phyloP scores from a whole-genome alignment of 192 early-diverging fungal species.

The Coemansia sp. region DNA sequence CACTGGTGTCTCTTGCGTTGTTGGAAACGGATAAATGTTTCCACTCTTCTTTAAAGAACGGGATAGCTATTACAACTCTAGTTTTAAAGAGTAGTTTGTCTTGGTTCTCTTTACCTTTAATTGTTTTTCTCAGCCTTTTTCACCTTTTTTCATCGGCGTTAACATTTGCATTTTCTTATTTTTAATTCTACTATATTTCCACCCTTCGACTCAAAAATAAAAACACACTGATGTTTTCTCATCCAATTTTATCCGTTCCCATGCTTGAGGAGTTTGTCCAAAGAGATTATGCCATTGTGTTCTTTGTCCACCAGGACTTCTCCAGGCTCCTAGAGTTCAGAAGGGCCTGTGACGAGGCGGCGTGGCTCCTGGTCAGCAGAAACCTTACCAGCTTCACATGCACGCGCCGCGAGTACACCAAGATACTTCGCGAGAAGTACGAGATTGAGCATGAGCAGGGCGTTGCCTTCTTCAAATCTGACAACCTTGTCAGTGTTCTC shows the following conservation, averaged over 20 bases:
- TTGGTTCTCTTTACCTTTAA: not conserved
- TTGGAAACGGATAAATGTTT: not conserved
- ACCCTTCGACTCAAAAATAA: not conserved
- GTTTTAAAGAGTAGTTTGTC: not conserved
- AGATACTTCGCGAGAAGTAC: not conserved
- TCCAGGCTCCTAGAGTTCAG: constrained; percentile 12
- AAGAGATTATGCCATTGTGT: constrained; percentile 12
- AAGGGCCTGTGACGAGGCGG: not conserved
- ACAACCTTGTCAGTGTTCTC: constrained; percentile 7
- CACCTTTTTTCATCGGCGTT: not conserved
- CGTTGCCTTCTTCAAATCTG: constrained; percentile 21
- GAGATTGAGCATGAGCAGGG: constrained; percentile 7
- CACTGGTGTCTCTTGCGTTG: not conserved
- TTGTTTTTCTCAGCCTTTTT: not conserved
- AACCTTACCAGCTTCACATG: constrained; percentile 2
- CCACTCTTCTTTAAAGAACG: not conserved
- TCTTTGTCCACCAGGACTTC: constrained; percentile 5
- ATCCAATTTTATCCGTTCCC: constrained; percentile 1
- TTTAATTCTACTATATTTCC: not conserved
- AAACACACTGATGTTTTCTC: not conserved
- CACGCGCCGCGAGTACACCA: not conserved
- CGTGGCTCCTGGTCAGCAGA: constrained; percentile 3
- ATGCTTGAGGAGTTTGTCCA: constrained; percentile 20
- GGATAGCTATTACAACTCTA: not conserved
- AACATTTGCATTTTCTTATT: not conserved